phyloP scores from a whole-genome alignment of 805 yeast species.

The Yamadazyma phyllophila region DNA sequence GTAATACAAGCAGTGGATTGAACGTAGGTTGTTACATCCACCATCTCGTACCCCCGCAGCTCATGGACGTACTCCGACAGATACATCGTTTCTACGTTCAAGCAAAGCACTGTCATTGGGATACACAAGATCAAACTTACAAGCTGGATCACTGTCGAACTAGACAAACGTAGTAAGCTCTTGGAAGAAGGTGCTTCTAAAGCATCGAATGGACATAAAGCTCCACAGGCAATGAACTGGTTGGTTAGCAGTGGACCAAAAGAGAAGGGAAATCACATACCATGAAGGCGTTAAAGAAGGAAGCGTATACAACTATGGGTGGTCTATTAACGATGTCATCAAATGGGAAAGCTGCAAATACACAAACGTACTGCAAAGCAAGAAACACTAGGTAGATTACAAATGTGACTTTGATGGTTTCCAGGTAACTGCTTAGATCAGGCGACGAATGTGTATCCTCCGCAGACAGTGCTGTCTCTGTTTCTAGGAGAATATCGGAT shows the following conservation, averaged over 20 bases:
- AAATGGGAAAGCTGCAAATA: slow-evolving; percentile 32
- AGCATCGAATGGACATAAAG: slow-evolving; percentile 22
- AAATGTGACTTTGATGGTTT: slow-evolving; percentile 1
- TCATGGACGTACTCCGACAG: slow-evolving; percentile 20
- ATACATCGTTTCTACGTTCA: slow-evolving; percentile 24
- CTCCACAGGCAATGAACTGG: slow-evolving; percentile 12
- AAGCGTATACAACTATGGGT: slow-evolving; percentile 19
- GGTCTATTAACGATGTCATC: slow-evolving; percentile 35
- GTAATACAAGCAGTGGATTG: slow-evolving; percentile 20
- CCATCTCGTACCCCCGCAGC: slow-evolving; percentile 12
- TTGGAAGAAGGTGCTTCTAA: slow-evolving; percentile 5
- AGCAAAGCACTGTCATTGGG: slow-evolving; percentile 17
- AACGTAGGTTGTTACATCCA: slow-evolving; percentile 30
- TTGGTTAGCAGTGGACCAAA: background rate
- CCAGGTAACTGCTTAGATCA: background rate
- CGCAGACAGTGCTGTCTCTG: too few species aligned
- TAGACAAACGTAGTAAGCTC: background rate
- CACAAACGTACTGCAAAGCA: slow-evolving; percentile 27
- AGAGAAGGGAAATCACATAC: slow-evolving; percentile 14
- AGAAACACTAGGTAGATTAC: slow-evolving; percentile 22
- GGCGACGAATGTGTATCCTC: background rate
- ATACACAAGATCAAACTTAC: slow-evolving; percentile 19
- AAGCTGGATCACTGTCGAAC: slow-evolving; percentile 19
- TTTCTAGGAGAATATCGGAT: too few species aligned
- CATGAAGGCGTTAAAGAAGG: slow-evolving; percentile 20